phyloP scores from a whole-genome alignment of 495 filamentous ascomycete species.

The Tuber calosporum region DNA sequence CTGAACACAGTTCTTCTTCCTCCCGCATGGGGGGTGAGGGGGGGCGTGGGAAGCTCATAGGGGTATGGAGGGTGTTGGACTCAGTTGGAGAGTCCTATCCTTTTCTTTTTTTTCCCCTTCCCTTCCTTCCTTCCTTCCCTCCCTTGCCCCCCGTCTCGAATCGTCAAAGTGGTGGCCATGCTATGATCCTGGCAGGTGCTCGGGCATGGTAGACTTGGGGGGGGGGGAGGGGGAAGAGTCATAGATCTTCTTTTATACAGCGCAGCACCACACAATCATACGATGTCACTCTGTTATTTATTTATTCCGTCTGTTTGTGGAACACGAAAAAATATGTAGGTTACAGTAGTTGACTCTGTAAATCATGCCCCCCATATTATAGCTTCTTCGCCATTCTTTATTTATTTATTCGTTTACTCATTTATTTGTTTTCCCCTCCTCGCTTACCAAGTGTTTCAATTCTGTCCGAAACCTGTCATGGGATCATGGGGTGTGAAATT shows the following conservation, averaged over 20 bases:
- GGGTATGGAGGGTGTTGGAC: background rate
- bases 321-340: background rate
- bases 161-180: background rate
- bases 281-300: background rate
- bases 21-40: background rate
- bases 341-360: background rate
- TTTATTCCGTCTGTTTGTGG: background rate
- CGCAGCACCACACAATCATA: background rate
- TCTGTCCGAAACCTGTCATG: background rate
- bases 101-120: no score
- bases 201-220: no score
- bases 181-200: background rate
- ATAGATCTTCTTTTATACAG: background rate
- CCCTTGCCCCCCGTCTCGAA: background rate
- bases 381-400: background rate
- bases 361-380: background rate
- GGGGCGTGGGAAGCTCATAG: background rate
- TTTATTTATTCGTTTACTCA: no score
- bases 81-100: conserved; percentile 1
- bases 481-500: background rate
- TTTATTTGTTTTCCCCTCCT: background rate
- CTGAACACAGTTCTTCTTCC: background rate
- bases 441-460: background rate
- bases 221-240: background rate
- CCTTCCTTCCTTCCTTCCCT: background rate